Evolutionary conservation across 148 eudicot genomes (phyloP), one percentile per base, ranked within the genome.

Genomic region (Beta vulgaris): DNA sequence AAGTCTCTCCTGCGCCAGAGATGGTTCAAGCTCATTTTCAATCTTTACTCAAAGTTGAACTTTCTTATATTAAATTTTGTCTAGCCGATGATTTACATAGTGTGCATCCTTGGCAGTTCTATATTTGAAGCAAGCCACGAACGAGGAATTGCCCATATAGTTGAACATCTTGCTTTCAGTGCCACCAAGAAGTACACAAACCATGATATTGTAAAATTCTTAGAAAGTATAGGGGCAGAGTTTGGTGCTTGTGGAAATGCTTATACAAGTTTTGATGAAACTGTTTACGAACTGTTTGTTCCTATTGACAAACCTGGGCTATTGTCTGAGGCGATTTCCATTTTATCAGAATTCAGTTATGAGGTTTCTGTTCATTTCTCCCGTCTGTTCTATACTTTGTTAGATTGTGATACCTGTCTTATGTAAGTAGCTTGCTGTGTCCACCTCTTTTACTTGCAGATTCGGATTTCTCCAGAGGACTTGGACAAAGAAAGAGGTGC

Each of bases 191-290:
- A 88, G 73, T 92, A 90, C 80, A 80, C 94, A 61, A 92, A 93
- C 81, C 98, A 93, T 74, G 98, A 93, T 73, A 87, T 93, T 63
- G 85, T 93, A 18, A 90, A 84, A 72, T 93, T 93, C 88, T 88
- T 93, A 60, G 98, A 93, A 75, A 93, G 98, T 78, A 83, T 93
- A 57, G 98, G 98, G 75, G 98, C 96, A 59, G 98, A 89, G 75
- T 93, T 93, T 80, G 97, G 97, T 71, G 91, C 94, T 73, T 92
- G 97, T 80, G 92, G 90, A 77, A 92, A 92, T 86, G 97, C 97
- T 31, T 83, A 87, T 55, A 90, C 97, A 40, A 90, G 92, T 69
- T 84, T 85, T 76, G 97, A 92, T 84, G 97, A 92, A 80, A 90
- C 97, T 61, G 85, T 92, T 29, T 92, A 90, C 62, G 95, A 90